Evolutionary conservation across 164 flowering plant genomes (phyloP), one percentile per base, ranked within the genome.

Genomic region (Vitis amurensis): DNA sequence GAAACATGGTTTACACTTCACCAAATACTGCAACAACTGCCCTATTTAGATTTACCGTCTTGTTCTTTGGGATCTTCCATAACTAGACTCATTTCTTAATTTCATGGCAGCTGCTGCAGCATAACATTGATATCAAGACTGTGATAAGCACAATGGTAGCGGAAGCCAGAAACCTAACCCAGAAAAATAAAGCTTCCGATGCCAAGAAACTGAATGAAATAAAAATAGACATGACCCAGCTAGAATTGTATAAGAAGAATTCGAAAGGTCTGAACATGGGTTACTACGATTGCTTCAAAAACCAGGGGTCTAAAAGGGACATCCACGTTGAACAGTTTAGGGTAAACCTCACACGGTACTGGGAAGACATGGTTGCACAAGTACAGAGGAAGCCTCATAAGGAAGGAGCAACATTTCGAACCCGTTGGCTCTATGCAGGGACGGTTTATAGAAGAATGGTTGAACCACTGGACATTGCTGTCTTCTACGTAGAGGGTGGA

Each of bases 391-490:
- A 48, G 30, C 74, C 72, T 7, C 74, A 71, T 13, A 68, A 65
- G 56, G 62, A 75, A 66, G 75, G 71, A 14, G 52, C 48, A 1
- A 8, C 19, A 2, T 62, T 71, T 49, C 72, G 64, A 9, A 68
- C 14, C 2, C 19, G 73, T 1, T 64, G 70, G 76, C 76, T 74
- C 15, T 62, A 4, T 64, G 78, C 65, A 11, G 78, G 73, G 14
- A 78, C 78, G 1, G 71, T 68, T 29, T 74, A 67, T 56, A 67
- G 81, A 53, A 77, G 74, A 48, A 70, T 77, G 71, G 76, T 77
- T n/a, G 80, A 77, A 31, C 37, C 5, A 31, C 37, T 31, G 5
- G 5, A 31, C 37, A 31, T 31, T 31, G 37, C 4, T 5, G 52
- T 71, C 74, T 74, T 67, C 73, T 78, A 74, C 55, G 68, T 6